Evolutionary conservation across 345 rosid species (phyloP), one percentile per base, ranked within the genome.

Genomic region (Arabis alpina): DNA sequence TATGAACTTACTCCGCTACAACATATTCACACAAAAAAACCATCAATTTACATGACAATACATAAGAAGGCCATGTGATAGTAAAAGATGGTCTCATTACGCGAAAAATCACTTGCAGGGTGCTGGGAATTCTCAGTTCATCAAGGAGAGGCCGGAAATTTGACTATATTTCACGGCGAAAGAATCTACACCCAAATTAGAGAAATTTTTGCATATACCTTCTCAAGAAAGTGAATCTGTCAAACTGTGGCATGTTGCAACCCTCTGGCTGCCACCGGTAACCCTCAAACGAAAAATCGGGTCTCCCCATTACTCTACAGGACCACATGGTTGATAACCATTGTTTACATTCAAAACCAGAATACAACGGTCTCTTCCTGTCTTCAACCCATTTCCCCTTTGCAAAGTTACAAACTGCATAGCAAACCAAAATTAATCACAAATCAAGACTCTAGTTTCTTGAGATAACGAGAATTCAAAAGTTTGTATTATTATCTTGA

Each of bases 261-360:
- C 86, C 77, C 44, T 84, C 62, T 15, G 97, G 93, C 74, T 84
- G 92, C 93, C 98, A 93, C 14, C 89, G 79, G 57, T 82, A 86
- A 71, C 82, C 66, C 70, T 93, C 98, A 0, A 78, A 93, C 2
- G 96, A 83, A 71, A 90, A 93, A 56, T 88, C 96, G 3, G 81
- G 79, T 10, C 95, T 78, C 23, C 80, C 80, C 25, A 80, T 85
- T 23, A 81, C 67, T 73, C 91, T 77, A 80, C 94, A 90, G 0
- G 97, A 78, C 97, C 97, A 88, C 88, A 84, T 80, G 59, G 57
- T 77, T 39, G 95, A 84, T 60, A 91, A 55, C 97, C 97, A 91
- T 12, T 72, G 86, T 70, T 87, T 83, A 71, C 93, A 88, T 47
- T 67, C 79, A 53, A 68, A 69, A 27, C 95, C 95, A 1, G 91